Percentiles rank a stretch among this genome's conserved stretches.
Conservation (phyloP, 2,329 filamentous ascomycete species). For the Xylaria sp. region DNA sequence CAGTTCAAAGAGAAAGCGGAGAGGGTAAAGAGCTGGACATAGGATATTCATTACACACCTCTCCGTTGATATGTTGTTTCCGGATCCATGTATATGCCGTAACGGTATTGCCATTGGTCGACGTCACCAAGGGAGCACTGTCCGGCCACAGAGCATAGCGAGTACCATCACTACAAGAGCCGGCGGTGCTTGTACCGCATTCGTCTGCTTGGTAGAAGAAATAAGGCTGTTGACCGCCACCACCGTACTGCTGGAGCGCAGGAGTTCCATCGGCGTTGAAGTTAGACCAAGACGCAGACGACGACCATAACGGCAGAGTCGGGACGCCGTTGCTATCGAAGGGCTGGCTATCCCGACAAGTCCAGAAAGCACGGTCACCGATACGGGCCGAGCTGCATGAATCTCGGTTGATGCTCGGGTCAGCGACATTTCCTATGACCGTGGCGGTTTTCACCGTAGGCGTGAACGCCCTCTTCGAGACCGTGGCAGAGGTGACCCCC, state of each 20-base stretch:
- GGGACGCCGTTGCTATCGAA: constrained; percentile 39
- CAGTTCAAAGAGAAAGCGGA: background rate
- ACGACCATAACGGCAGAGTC: constrained; percentile 40
- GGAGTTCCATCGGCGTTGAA: constrained; percentile 34
- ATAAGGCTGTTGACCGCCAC: constrained; percentile 31
- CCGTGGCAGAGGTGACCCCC: constrained; percentile 13
- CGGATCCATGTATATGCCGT: constrained; percentile 45
- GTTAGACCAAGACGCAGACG: constrained; percentile 43
- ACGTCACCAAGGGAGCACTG: constrained; percentile 40
- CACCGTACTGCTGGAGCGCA: constrained; percentile 28
- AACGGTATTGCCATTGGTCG: constrained; percentile 31
- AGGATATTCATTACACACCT: constrained; percentile 21
- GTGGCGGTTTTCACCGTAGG: constrained; percentile 42
- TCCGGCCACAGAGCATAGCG: constrained; percentile 46
- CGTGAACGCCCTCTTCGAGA: constrained; percentile 26
- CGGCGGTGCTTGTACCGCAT: constrained; percentile 29
- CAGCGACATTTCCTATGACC: constrained; percentile 45
- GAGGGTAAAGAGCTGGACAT: background rate
- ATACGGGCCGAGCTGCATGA: constrained; percentile 39
- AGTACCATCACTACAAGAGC: constrained; percentile 33
- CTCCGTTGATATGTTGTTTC: constrained; percentile 38
- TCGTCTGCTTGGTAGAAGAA: constrained; percentile 31
- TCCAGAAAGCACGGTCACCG: constrained; percentile 38
- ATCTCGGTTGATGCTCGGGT: constrained; percentile 41
- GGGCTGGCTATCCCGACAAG: constrained; percentile 39